Evolutionary conservation across 2,329 filamentous ascomycete species (phyloP), one percentile per base, ranked within the genome.

Genomic region (Colletotrichum sp.): DNA sequence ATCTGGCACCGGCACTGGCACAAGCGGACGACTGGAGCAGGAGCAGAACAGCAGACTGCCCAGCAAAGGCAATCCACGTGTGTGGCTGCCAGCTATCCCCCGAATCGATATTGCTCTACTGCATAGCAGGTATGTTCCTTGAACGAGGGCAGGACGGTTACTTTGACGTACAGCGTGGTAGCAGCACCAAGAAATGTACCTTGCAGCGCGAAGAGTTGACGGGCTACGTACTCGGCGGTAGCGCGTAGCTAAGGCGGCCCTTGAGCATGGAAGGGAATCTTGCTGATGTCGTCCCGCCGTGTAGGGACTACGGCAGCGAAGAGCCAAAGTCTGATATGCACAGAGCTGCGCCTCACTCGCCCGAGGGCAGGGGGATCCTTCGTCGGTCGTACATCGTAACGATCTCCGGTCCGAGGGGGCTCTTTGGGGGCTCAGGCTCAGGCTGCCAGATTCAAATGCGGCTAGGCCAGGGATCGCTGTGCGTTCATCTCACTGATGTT

Each of bases 251-350:
- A 73, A 60, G 64, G 28, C 48, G 52, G 32, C 55, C 36, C 63
- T 68, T 62, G 63, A 63, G 71, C 71, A 69, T n/a, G 65, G 59
- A 69, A 76, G 74, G 70, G 71, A 76, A 74, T 65, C 71, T 73
- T 76, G 74, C 74, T 69, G 70, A 76, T 74, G 65, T 76, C 70
- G 48, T 76, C 59, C 74, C 63, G 70, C 74, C 48, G 74, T 30
- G 70, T 64, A 66, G 34, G 72, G 68, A 60, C 39, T 57, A 69
- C 44, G 44, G 44, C 44, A 52, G 44, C 44, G 65, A 65, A 65
- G 65, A 24, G 48, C 64, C 30, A 68, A 65, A 69, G 70, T 76
- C 36, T 74, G 74, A 69, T 72, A 60, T 68, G 72, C 72, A 75
- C 62, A 72, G 63, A 75, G 68, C 72, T 75, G 69, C 68, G 72